Evolutionary conservation across 2,329 filamentous ascomycete genomes (phyloP), one percentile per base, ranked within the genome.

Genomic region (Fusarium phyllophilum): DNA sequence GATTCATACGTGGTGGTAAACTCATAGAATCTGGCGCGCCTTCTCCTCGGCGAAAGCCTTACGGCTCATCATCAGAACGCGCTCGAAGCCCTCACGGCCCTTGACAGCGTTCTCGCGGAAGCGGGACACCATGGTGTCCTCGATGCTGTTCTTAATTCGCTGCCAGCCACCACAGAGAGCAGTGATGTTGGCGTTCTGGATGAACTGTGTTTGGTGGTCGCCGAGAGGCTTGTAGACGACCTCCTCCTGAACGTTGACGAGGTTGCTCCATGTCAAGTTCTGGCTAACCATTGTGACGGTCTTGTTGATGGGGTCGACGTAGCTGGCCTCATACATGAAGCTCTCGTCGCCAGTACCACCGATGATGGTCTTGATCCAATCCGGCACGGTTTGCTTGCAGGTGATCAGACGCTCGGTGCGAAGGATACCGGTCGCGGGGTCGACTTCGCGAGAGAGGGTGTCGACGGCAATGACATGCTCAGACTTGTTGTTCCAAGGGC

Each of bases 401-500:
- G 88, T 89, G 82, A 91, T 91, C 75, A 91, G 85, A 48, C 89
- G 88, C 78, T 90, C 89, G 34, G 89, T 90, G 72, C 88, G 87
- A 66, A 91, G 86, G 78, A 91, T 89, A 75, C 89, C 89, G 18
- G 89, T 90, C 29, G 80, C 81, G 5, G 86, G 81, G 78, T 90
- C 88, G 82, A 91, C 86, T 56, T 77, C 76, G 51, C 96, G 93
- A 60, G 91, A 92, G 78, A 99, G 85, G 20, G 96, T 98, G 85
- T 99, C 96, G 79, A 98, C 96, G 76, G 94, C 95, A 75, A 97
- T 91, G 76, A 99, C 96, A 84, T 99, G 96, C 45, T 95, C 94
- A n/a, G 94, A 95, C 85, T 97, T 96, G 83, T 98, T 93, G 86
- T 99, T 99, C 96, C 96, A 98, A 26, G 96, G 96, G 80, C 94